These are phyloP conservation scores for Trematosphaeria pertusa DNA, from an alignment of 2,329 filamentous ascomycete species.

Conservation along the genomic window DNA sequence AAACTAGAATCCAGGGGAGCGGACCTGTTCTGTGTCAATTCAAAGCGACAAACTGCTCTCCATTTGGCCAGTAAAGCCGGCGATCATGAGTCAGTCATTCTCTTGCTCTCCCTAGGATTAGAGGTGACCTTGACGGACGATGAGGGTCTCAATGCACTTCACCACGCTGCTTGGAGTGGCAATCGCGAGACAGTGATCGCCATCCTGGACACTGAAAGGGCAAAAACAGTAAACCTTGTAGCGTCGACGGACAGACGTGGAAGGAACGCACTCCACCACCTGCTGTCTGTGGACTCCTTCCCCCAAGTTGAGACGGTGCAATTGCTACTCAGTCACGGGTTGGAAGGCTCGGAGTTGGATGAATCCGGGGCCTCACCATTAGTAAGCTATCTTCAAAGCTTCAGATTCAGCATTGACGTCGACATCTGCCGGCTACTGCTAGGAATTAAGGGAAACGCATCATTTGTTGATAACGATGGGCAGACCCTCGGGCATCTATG, in stretches of 20 bases:
- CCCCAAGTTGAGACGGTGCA: conserved; percentile 9
- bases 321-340: conserved; percentile 14
- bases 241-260: conserved; percentile 7
- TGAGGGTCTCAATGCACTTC: conserved; percentile 18
- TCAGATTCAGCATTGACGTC: background rate
- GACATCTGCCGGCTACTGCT: conserved; percentile 7
- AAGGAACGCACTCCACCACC: conserved; percentile 12
- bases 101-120: conserved; percentile 16
- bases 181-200: conserved; percentile 9
- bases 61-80: conserved; percentile 15
- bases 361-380: conserved; percentile 9
- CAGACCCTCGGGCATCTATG: conserved; percentile 15
- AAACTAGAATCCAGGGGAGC: conserved; percentile 15
- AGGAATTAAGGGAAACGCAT: conserved; percentile 15
- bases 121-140: conserved; percentile 7
- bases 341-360: conserved; percentile 13
- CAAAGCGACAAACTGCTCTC: conserved; percentile 15
- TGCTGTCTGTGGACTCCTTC: conserved; percentile 1
- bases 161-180: conserved; percentile 15
- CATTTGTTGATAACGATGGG: conserved; percentile 10
- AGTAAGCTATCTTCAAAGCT: conserved; percentile 8
- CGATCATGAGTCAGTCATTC: conserved; percentile 7
- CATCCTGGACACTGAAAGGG: conserved; percentile 1
- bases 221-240: background rate
- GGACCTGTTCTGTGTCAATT: conserved; percentile 11